Base-by-base conservation (phyloP, 2,329 filamentous ascomycete species). In the Hypomyces rosellus region DNA sequence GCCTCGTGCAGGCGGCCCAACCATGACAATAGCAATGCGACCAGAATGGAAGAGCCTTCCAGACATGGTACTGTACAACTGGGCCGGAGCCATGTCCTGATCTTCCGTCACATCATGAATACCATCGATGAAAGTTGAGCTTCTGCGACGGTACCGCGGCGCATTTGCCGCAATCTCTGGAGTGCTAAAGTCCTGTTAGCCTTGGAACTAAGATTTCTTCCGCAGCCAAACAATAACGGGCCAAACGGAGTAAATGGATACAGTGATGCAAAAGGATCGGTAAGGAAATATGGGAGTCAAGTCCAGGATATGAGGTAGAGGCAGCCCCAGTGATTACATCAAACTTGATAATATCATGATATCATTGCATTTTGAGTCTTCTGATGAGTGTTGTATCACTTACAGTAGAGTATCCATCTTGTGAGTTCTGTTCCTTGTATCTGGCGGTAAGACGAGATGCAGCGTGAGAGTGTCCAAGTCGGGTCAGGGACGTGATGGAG, bases 31-130 rank as follows among this genome's bases (percentile, higher is more conserved):
- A 44, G 92, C 92, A 65, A 99, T 99, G 51, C 92, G 84, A 44
- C 93, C 93, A 18, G 93, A 96, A 69, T 99, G 93, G 67, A 99
- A 99, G 30, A 99, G 82, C 39, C 93, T 84, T 45, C 93, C 93
- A 44, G 92, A 97, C 79, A 97, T 95, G 48, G 93, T 99, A 68
- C 90, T 96, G 74, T 99, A 99, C 42, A 99, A 79, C 73, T 99
- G 93, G 59, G 93, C 93, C 30, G 93, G 93, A 5, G 93, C 93
- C 80, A 95, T 82, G 60, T 92, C 75, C 55, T 74, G 71, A 61
- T 89, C 89, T 65, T 91, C 86, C 8, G 88, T 83, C 48, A 95
- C 78, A 74, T 97, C 92, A 71, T 97, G 92, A 62, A 97, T 96
- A 57, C 89, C 92, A 76, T 97, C 93, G 62, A 96, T 91, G 67